Evolutionary conservation across 2,329 filamentous ascomycete species (phyloP), one percentile per base, ranked within the genome.

Genomic region (Exophiala spinifera): DNA sequence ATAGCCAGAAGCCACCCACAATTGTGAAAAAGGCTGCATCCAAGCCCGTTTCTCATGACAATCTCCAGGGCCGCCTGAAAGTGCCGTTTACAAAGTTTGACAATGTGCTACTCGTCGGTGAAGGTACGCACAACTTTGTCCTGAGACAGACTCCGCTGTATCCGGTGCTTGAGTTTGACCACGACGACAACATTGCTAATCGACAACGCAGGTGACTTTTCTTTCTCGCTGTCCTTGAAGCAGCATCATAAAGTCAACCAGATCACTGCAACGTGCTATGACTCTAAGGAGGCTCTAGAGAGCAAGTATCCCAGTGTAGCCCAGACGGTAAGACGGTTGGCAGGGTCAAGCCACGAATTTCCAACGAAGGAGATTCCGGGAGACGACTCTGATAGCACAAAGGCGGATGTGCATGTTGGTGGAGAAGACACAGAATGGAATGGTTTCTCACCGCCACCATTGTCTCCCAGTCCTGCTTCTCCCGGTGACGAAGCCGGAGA

Each of bases 291-390:
- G 21, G 64, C 62, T 48, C 77, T 96, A 1, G 70, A 76, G 10
- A 76, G 73, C 56, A 96, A 95, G 72, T 91, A 92, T 64, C 89
- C 89, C 0, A 83, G 89, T 62, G 86, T 79, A 1, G 36, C 31
- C 20, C 48, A 46, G 6, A 62, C 57, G 3, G 44, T 58, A 19
- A 20, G 20, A 11, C 51, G 45, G 36, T 46, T 57, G 37, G 31
- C 47, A 42, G 19, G n/a, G 6, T 25, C 10, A 10, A n/a, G 23
- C 11, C 20, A 25, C 13, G 42, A 44, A 25, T 11, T 8, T 25
- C n/a, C 42, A 8, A 3, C 42, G 7, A 14, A 4, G 5, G n/a
- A 20, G 14, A 13, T 3, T 14, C 15, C 13, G 23, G 4, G 8
- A 44, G 42, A 13, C 11, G 23, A 23, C 11, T 15, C 20, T 25